These are phyloP conservation scores for Xylaria arbuscula DNA, from an alignment of 2,329 filamentous ascomycete species.

Conservation along the genomic window DNA sequence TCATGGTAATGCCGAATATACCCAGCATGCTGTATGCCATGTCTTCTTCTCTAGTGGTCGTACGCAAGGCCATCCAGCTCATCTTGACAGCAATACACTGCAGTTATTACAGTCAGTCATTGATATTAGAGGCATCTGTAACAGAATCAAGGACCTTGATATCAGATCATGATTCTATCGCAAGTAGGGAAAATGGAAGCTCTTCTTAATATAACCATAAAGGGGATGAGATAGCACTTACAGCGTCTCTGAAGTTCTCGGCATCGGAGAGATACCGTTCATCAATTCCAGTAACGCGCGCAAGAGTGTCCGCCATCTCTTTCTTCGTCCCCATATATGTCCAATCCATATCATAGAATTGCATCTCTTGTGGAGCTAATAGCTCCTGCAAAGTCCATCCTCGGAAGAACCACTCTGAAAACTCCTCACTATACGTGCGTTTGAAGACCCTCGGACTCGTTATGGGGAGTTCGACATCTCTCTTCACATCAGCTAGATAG, in stretches of 20 bases:
- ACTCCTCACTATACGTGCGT: slow-evolving; percentile 12
- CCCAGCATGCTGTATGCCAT: slow-evolving; percentile 49
- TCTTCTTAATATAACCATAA: background rate
- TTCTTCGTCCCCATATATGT: slow-evolving; percentile 42
- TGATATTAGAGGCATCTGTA: no score
- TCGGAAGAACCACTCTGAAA: slow-evolving; percentile 37
- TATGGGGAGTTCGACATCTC: background rate
- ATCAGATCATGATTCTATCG: background rate
- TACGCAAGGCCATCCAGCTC: slow-evolving; percentile 47
- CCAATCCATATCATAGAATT: slow-evolving; percentile 46
- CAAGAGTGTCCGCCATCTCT: slow-evolving; percentile 39
- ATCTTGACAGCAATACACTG: slow-evolving; percentile 46
- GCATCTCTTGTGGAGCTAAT: slow-evolving; percentile 25
- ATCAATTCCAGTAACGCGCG: slow-evolving; percentile 48
- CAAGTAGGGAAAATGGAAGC: background rate
- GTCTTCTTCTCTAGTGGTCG: slow-evolving; percentile 42
- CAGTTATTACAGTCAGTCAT: background rate
- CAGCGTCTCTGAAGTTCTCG: slow-evolving; percentile 36
- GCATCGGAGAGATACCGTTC: slow-evolving; percentile 21
- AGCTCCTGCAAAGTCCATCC: slow-evolving; percentile 28
- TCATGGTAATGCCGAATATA: slow-evolving; percentile 49
- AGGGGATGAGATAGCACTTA: background rate
- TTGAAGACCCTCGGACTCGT: slow-evolving; percentile 28
- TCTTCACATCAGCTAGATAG: slow-evolving; percentile 47
- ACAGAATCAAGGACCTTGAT: background rate